Evolutionary conservation across 73 alveolate genomes (phyloP).

Genomic region (Paramecium primaurelia): DNA sequence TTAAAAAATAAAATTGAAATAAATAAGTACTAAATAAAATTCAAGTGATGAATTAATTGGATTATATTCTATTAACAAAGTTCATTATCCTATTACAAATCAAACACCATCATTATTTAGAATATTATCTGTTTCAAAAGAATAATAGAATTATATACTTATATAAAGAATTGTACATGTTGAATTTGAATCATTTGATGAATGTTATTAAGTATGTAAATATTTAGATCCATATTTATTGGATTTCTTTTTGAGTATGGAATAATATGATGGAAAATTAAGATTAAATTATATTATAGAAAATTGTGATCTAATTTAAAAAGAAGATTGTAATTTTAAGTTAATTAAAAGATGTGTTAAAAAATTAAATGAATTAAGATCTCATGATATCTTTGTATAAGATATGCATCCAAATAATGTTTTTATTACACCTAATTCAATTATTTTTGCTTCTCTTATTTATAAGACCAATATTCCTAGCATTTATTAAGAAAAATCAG

Average conservation of each 20-base stretch:
- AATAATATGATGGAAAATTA: constrained; percentile 4
- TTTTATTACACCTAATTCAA: background rate
- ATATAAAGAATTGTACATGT: constrained; percentile 15
- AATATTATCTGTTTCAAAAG: background rate
- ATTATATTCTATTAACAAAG: background rate
- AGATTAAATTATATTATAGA: constrained; percentile 24
- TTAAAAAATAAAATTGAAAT: background rate
- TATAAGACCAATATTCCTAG: background rate
- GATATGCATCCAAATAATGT: constrained; percentile 49
- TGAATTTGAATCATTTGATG: constrained; percentile 46
- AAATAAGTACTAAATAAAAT: background rate
- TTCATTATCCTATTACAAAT: background rate
- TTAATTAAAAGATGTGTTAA: constrained; percentile 25
- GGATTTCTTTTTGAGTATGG: constrained; percentile 3
- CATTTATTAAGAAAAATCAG: background rate
- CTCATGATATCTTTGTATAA: background rate
- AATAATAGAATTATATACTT: background rate
- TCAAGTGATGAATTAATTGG: background rate
- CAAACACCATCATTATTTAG: background rate
- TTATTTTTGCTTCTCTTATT: background rate
- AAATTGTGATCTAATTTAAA: background rate
- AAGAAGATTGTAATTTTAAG: background rate
- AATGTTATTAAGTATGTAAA: constrained; percentile 14
- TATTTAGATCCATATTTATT: background rate
- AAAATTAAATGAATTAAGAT: background rate